These are phyloP conservation scores for Lasiodiplodia gonubiensis DNA, from an alignment of 2,329 filamentous ascomycete species.

Conservation along the genomic window DNA sequence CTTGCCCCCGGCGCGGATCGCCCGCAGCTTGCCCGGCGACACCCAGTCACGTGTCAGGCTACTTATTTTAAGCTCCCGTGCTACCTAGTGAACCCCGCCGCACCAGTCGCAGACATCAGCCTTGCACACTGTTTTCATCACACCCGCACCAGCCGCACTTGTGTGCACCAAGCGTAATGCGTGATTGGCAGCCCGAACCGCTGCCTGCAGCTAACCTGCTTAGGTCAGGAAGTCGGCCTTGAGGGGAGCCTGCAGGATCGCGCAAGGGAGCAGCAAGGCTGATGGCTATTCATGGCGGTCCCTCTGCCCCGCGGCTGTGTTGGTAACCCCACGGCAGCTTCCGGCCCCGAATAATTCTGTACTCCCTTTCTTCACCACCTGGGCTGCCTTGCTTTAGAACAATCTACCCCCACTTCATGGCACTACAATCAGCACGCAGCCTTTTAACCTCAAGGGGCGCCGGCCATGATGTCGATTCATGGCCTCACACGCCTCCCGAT, in stretches of 20 bases:
- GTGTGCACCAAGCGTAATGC: neutral
- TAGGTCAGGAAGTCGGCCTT: slow-evolving; percentile 17
- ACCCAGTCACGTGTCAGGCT: slow-evolving; percentile 11
- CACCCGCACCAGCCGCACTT: slow-evolving; percentile 1
- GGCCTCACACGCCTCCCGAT: neutral
- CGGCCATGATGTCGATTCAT: neutral
- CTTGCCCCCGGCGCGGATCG: neutral
- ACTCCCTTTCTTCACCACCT: neutral
- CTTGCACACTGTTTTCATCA: slow-evolving; percentile 6
- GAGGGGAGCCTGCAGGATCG: slow-evolving; percentile 13
- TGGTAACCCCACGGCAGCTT: neutral
- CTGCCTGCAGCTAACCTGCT: neutral
- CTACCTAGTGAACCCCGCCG: too few relatives aligned
- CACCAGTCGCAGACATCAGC: neutral
- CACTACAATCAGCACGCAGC: neutral
- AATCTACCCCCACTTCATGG: neutral
- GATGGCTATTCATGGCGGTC: slow-evolving; percentile 6
- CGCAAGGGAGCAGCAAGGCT: slow-evolving; percentile 12
- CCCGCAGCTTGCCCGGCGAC: neutral
- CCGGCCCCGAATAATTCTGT: neutral
- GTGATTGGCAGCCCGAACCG: slow-evolving; percentile 3
- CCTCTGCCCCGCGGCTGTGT: slow-evolving; percentile 14
- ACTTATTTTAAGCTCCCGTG: neutral
- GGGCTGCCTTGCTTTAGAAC: too few relatives aligned
- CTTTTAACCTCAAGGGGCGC: slow-evolving; percentile 1